phyloP scores from a whole-genome alignment of 2,329 filamentous ascomycete genomes.

The Neopestalotiopsis clavispora region DNA sequence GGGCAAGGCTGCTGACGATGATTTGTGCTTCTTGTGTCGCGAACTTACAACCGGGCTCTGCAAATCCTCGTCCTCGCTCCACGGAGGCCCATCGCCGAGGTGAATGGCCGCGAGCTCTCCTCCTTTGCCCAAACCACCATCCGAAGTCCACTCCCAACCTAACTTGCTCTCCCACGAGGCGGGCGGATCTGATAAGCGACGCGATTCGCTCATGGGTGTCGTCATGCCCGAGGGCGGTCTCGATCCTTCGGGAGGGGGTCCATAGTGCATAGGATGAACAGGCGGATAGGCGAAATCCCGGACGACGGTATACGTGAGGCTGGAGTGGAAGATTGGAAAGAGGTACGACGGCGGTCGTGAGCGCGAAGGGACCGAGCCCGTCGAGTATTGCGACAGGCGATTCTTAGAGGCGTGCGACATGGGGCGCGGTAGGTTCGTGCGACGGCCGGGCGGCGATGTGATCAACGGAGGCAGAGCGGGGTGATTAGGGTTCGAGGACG shows the following conservation, averaged over 20 bases:
- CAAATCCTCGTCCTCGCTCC: constrained; percentile 93
- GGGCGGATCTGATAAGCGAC: constrained; percentile 83
- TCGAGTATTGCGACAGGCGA: constrained; percentile 84
- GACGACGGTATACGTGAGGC: constrained; percentile 84
- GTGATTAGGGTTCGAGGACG: constrained; percentile 54
- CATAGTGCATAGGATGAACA: constrained; percentile 89
- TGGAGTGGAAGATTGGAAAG: constrained; percentile 85
- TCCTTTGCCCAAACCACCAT: constrained; percentile 60
- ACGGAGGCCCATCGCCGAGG: constrained; percentile 87
- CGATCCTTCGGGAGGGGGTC: constrained; percentile 78
- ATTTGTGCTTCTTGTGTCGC: constrained; percentile 85
- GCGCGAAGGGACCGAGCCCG: constrained; percentile 67
- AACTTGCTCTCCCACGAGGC: constrained; percentile 74
- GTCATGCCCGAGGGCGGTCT: constrained; percentile 76
- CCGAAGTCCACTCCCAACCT: constrained; percentile 61
- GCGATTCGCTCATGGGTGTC: constrained; percentile 82
- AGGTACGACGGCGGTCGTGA: constrained; percentile 83
- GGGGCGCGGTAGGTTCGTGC: constrained; percentile 67
- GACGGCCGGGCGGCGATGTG: constrained; percentile 61
- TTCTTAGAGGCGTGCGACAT: constrained; percentile 80
- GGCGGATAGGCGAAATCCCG: constrained; percentile 93
- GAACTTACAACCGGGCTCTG: constrained; percentile 89
- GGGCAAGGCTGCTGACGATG: constrained; percentile 56
- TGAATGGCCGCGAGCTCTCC: constrained; percentile 81
- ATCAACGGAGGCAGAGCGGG: constrained; percentile 61